phyloP scores from a whole-genome alignment of 345 rosid genomes.

The Bruguiera sexangula region DNA sequence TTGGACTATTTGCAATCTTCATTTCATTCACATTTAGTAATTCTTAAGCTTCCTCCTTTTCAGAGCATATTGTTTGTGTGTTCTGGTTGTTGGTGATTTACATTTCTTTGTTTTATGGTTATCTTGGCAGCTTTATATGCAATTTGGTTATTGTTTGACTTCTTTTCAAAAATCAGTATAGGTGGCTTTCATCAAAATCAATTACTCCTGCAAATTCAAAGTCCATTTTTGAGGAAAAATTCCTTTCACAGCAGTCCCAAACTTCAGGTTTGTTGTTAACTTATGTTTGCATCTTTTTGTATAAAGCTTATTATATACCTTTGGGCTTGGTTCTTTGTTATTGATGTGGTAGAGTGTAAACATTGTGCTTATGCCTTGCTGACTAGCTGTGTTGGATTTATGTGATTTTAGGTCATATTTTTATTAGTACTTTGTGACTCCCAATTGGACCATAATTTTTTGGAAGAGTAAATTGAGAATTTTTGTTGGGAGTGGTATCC shows the following conservation, averaged over 20 bases:
- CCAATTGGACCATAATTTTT: background rate
- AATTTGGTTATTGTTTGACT: conserved; percentile 18
- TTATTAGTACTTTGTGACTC: background rate
- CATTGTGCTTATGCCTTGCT: background rate
- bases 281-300: background rate
- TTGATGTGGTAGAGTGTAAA: background rate
- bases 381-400: conserved; percentile 1
- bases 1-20: too few relatives aligned
- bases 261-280: conserved; percentile 64
- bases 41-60: too few relatives aligned
- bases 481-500: background rate
- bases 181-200: conserved; percentile 97
- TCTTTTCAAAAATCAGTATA: conserved; percentile 66
- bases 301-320: background rate
- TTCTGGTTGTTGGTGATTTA: background rate
- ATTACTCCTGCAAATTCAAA: conserved; percentile 50
- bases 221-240: conserved; percentile 93
- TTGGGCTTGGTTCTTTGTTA: background rate
- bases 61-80: too few relatives aligned
- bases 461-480: background rate
- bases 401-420: background rate
- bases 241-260: conserved; percentile 86
- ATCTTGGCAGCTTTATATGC: conserved; percentile 15
- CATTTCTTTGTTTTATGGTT: background rate
- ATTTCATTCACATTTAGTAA: too few relatives aligned